Conservation (phyloP, 2,329 filamentous ascomycete species). For the Cladosporium sphaerospermum region DNA sequence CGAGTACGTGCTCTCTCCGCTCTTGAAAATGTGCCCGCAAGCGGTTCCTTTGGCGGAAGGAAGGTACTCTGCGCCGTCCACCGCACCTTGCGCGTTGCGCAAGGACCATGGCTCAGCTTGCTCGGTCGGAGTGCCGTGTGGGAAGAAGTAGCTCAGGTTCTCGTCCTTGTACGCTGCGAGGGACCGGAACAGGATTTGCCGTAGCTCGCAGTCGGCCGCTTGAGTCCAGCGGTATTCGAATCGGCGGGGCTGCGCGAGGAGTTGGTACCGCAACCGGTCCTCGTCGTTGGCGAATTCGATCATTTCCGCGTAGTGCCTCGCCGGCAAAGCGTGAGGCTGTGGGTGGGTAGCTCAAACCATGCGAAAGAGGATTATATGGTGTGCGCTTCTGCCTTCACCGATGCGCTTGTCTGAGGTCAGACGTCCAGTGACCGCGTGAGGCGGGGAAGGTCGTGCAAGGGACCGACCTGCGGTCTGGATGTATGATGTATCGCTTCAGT, state of each 20-base stretch:
- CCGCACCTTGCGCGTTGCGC: slow-evolving; percentile 80
- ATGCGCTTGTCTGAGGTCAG: neutral
- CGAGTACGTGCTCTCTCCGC: slow-evolving; percentile 85
- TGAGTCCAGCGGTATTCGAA: slow-evolving; percentile 71
- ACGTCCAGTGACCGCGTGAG: neutral
- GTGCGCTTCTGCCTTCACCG: neutral
- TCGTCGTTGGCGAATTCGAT: slow-evolving; percentile 54
- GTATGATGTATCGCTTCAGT: no score
- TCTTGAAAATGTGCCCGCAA: slow-evolving; percentile 95
- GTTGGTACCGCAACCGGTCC: slow-evolving; percentile 74
- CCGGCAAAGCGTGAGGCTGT: neutral
- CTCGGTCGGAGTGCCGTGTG: slow-evolving; percentile 49
- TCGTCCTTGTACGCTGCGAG: slow-evolving; percentile 70
- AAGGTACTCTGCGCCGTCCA: slow-evolving; percentile 91
- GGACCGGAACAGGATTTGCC: slow-evolving; percentile 78
- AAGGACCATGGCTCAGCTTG: slow-evolving; percentile 57
- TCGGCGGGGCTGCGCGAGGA: slow-evolving; percentile 68
- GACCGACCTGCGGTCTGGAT: slow-evolving; percentile 8
- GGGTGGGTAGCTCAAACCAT: neutral
- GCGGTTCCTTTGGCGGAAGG: slow-evolving; percentile 85
- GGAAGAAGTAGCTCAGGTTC: slow-evolving; percentile 75
- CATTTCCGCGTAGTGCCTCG: slow-evolving; percentile 9
- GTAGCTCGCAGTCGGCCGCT: slow-evolving; percentile 63
- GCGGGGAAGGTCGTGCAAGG: slow-evolving; percentile 11
- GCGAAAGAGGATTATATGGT: neutral